Percentiles rank a stretch among this genome's conserved stretches.
Conservation (phyloP, 2,329 filamentous ascomycete species). For the Cylindrodendrum hubeiense region DNA sequence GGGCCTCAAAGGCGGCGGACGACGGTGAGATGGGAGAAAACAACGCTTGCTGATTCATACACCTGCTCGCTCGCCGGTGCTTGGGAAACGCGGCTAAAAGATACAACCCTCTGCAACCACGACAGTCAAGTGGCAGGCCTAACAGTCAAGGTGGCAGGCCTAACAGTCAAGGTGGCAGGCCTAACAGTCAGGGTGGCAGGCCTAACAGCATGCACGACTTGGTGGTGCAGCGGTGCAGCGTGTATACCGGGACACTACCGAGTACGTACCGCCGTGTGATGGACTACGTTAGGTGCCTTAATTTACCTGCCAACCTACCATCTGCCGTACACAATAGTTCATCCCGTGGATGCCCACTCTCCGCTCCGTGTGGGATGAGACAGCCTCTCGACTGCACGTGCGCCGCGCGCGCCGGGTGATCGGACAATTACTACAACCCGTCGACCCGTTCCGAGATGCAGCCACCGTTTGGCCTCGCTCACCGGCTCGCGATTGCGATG, state of each 20-base stretch:
- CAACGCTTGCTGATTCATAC: conserved; percentile 24
- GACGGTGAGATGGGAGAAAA: conserved; percentile 31
- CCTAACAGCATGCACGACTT: background rate
- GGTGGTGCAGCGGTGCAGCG: background rate
- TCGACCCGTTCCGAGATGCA: conserved; percentile 17
- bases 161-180: too few relatives aligned
- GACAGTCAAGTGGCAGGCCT: background rate
- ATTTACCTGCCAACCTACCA: too few relatives aligned
- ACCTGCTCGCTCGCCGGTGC: background rate
- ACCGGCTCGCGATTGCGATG: conserved; percentile 12
- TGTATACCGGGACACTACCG: background rate
- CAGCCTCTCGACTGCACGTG: conserved; percentile 9
- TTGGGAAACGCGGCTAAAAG: conserved; percentile 21
- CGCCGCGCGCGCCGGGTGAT: background rate
- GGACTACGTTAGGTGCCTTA: too few relatives aligned
- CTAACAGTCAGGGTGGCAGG: background rate
- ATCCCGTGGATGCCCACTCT: background rate
- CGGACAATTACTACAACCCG: conserved; percentile 13
- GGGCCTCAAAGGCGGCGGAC: conserved; percentile 1
- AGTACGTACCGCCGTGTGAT: background rate
- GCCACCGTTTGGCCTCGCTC: background rate
- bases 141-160: too few relatives aligned
- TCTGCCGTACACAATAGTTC: background rate
- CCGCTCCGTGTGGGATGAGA: background rate
- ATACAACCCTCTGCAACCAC: background rate